These are phyloP conservation scores for Alternaria incomplexa DNA, from an alignment of 2,329 filamentous ascomycete genomes.

Conservation along the genomic window DNA sequence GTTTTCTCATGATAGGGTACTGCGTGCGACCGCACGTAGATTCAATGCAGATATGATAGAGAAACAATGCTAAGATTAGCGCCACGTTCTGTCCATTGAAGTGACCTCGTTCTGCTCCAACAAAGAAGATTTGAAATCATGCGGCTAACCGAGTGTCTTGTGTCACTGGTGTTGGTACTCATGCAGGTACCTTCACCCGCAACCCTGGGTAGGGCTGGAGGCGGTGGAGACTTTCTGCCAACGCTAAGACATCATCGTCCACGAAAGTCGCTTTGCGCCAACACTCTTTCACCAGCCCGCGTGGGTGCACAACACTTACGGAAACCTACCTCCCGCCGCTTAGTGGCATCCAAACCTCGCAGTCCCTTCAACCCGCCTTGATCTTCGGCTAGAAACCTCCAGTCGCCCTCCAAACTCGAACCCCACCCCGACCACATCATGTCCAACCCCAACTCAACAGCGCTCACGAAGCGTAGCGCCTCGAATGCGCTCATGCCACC, in stretches of 20 bases:
- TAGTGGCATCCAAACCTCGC: background rate
- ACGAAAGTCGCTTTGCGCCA: constrained; percentile 20
- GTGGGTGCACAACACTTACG: background rate
- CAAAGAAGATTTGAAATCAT: background rate
- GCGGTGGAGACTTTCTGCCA: constrained; percentile 34
- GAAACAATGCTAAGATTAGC: background rate
- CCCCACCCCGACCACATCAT: constrained; percentile 19
- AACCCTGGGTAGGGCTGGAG: constrained; percentile 36
- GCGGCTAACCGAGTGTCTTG: background rate
- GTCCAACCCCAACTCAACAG: constrained; percentile 54
- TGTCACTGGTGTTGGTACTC: background rate
- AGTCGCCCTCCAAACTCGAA: background rate
- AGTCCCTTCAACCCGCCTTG: too few species aligned
- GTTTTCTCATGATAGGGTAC: background rate
- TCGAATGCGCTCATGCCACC: constrained; percentile 84
- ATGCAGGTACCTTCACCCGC: constrained; percentile 11
- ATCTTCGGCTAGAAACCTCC: too few species aligned
- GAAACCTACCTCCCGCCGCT: background rate
- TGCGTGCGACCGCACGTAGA: background rate
- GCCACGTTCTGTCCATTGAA: background rate
- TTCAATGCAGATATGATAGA: background rate
- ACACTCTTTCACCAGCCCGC: background rate
- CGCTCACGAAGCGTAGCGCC: constrained; percentile 69
- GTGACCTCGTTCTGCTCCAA: background rate
- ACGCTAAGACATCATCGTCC: constrained; percentile 21